Evolutionary conservation across 2,329 filamentous ascomycete species (phyloP).

Genomic region (Simplicillium sp.): DNA sequence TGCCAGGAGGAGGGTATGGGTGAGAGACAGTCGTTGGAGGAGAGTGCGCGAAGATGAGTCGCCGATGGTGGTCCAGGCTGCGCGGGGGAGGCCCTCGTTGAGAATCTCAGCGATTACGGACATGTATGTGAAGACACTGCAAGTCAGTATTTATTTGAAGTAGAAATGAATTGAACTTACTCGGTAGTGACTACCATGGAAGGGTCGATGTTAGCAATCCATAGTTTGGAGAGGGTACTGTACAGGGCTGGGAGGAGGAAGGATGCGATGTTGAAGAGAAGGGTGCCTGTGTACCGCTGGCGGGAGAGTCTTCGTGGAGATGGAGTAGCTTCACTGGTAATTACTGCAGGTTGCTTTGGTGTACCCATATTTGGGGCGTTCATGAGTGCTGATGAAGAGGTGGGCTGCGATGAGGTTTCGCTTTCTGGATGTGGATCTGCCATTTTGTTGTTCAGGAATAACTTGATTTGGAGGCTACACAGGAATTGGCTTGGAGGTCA

Average conservation of each 20-base stretch:
- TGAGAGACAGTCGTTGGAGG: constrained; percentile 42
- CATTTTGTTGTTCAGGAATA: no score
- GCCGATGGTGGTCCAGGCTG: constrained; percentile 60
- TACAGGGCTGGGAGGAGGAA: constrained; percentile 61
- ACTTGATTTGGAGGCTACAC: no score
- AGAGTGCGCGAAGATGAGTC: constrained; percentile 46
- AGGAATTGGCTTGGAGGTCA: no score
- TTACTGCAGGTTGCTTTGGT: no score
- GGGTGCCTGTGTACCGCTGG: constrained; percentile 38
- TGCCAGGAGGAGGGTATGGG: constrained; percentile 54
- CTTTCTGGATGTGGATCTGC: no score
- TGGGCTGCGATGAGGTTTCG: no score
- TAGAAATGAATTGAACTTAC: not conserved
- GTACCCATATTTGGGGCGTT: no score
- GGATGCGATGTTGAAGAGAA: constrained; percentile 52
- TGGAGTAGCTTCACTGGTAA: no score
- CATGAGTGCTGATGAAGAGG: no score
- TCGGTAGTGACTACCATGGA: constrained; percentile 28
- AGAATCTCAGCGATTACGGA: constrained; percentile 56
- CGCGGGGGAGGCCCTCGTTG: constrained; percentile 63
- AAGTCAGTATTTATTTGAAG: constrained; percentile 42
- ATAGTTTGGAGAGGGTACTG: constrained; percentile 57
- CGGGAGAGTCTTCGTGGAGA: no score
- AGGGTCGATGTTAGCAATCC: constrained; percentile 59
- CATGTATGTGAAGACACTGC: constrained; percentile 58